Base-by-base conservation (phyloP, 306 rosid species). In the Abrus precatorius region DNA sequence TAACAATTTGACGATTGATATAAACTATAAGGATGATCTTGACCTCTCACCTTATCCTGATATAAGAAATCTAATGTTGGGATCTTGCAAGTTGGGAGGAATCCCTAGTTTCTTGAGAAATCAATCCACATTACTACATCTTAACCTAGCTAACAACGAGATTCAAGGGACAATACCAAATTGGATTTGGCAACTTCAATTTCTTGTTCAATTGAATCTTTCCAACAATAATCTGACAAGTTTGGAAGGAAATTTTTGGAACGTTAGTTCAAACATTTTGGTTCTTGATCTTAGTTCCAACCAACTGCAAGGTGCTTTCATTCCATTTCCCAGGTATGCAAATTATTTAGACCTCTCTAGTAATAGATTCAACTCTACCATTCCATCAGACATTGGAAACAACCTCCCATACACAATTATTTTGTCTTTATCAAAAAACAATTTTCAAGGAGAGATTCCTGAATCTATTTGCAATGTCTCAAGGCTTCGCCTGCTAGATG, bases 51-150 rank as follows among this genome's bases (percentile, higher is more conserved):
- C 81, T 1, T 85, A 53, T 73, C 75, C 88, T 1, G 2, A 57
- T 0, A 1, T 88, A 1, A 27, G 0, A 5, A 9, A 30, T 61
- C 14, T 93, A 2, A 20, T 48, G 9, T 72, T 93, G 41, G 88
- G 82, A 7, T 84, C 88, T 1, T 72, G 91, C 14, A 82, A 71
- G 0, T 9, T 92, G 43, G 14, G 3, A 9, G 53, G 0, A 2
- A 57, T 91, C 13, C 93, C 94, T 0, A 0, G 14, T 13, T 90
- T 85, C 81, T 34, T 92, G 61, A 84, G 6, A 76, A 78, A 75
- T 3, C 86, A 72, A 45, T 53, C 91, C 2, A 8, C 0, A 11
- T 67, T 91, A 44, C 0, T 0, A 1, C 0, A 0, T 43, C 77
- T 92, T 9, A 90, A 87, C 78, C 86, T 90, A 4, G 79, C 94